phyloP scores from a whole-genome alignment of 1,139 yeast genomes.

The Pichia terricola region DNA sequence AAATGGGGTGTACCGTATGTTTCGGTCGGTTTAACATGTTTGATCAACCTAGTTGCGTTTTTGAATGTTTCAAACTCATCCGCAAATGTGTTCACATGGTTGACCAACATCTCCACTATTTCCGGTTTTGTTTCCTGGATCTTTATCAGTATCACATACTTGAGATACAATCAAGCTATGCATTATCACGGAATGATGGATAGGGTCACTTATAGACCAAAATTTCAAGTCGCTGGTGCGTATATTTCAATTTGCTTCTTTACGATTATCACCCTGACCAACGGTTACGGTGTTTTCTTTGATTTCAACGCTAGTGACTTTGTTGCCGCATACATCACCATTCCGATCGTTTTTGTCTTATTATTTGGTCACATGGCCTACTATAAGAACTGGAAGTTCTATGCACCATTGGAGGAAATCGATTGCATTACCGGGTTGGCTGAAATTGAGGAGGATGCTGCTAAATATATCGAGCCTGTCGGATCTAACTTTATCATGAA shows the following conservation, averaged over 20 bases:
- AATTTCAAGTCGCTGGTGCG: constrained; percentile 37
- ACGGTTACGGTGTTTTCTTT: constrained; percentile 43
- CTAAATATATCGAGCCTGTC: constrained; percentile 26
- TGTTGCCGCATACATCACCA: constrained; percentile 52
- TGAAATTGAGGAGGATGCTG: constrained; percentile 31
- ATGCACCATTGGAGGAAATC: constrained; percentile 34
- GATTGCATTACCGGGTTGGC: constrained; percentile 39
- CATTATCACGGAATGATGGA: constrained; percentile 32
- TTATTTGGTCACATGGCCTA: constrained; percentile 31
- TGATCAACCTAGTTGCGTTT: constrained; percentile 31
- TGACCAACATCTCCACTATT: constrained; percentile 33
- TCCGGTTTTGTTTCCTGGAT: constrained; percentile 39
- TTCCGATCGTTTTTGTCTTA: constrained; percentile 42
- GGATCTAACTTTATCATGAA: constrained; percentile 30
- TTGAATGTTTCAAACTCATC: constrained; percentile 23
- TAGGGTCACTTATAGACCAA: constrained; percentile 37
- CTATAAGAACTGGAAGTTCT: constrained; percentile 25
- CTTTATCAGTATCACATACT: constrained; percentile 34
- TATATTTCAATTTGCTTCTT: constrained; percentile 35
- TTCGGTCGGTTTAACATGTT: constrained; percentile 25
- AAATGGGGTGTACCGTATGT: constrained; percentile 36
- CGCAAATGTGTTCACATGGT: constrained; percentile 29
- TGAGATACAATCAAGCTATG: constrained; percentile 49
- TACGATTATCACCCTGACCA: constrained; percentile 38
- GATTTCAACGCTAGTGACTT: constrained; percentile 37